phyloP scores from a whole-genome alignment of 352 stramenopile species.

The Phytopythium chamaehyphon region DNA sequence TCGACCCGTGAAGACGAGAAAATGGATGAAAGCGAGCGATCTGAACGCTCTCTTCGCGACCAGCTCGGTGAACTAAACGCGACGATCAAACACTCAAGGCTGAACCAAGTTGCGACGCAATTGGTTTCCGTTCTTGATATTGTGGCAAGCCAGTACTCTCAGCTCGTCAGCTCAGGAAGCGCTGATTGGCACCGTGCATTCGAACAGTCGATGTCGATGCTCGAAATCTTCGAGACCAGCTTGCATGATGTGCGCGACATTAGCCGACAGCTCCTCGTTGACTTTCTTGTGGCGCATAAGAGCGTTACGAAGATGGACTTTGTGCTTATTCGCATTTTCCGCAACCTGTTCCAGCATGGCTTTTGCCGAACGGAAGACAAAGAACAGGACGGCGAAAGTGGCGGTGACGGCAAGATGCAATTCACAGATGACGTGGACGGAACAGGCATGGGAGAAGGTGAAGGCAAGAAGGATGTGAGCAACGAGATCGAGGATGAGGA shows the following conservation, averaged over 20 bases:
- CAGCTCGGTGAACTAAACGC: constrained; percentile 43
- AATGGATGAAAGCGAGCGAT: constrained; percentile 11
- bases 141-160: constrained; percentile 45
- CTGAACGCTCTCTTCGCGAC: constrained; percentile 28
- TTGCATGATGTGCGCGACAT: constrained; percentile 67
- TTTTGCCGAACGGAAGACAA: constrained; percentile 92
- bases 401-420: constrained; percentile 88
- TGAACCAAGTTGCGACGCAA: constrained; percentile 68
- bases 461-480: constrained; percentile 98
- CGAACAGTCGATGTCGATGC: constrained; percentile 36
- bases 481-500: constrained; percentile 99
- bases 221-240: constrained; percentile 61
- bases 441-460: constrained; percentile 99
- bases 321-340: constrained; percentile 94
- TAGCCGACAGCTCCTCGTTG: constrained; percentile 72
- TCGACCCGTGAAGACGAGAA: constrained; percentile 11
- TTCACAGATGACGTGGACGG: constrained; percentile 98
- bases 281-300: constrained; percentile 85
- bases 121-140: constrained; percentile 39
- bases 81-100: constrained; percentile 62
- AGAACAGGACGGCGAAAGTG: constrained; percentile 85
- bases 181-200: constrained; percentile 29
- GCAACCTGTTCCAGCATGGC: constrained; percentile 94
- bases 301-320: constrained; percentile 95
- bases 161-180: constrained; percentile 22